Percentiles rank a stretch among this genome's conserved stretches.
phyloP scores from a whole-genome alignment of 2,329 filamentous ascomycete species.

The Exophiala lecanii-corni region DNA sequence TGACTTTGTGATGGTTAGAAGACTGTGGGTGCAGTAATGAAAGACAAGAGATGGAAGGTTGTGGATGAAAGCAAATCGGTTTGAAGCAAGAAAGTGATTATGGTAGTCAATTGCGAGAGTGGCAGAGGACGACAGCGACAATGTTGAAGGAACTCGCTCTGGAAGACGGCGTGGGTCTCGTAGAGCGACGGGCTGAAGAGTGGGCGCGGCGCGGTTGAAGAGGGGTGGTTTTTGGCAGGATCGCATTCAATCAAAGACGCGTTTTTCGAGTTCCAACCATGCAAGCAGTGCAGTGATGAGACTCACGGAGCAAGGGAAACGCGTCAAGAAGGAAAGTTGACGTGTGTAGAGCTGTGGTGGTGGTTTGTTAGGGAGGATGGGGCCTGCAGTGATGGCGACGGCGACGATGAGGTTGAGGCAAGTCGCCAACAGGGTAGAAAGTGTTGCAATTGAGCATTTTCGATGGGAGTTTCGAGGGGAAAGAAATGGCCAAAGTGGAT shows the following conservation, averaged over 20 bases:
- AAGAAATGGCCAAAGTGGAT: slow-evolving; percentile 12
- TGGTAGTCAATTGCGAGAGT: too few relatives aligned
- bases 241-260: slow-evolving; percentile 17
- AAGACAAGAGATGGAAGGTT: slow-evolving; percentile 25
- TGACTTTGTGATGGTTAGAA: too few relatives aligned
- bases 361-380: slow-evolving; percentile 37
- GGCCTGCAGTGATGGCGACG: slow-evolving; percentile 20
- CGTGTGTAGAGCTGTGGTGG: slow-evolving; percentile 18
- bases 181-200: too few relatives aligned
- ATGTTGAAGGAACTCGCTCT: background rate
- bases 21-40: too few relatives aligned
- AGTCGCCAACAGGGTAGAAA: slow-evolving; percentile 15
- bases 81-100: too few relatives aligned
- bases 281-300: background rate
- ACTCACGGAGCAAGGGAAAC: slow-evolving; percentile 17
- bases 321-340: slow-evolving; percentile 13
- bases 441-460: slow-evolving; percentile 23
- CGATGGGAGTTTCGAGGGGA: slow-evolving; percentile 21
- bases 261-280: slow-evolving; percentile 11
- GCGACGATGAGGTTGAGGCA: slow-evolving; percentile 24
- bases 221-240: too few relatives aligned
- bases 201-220: too few relatives aligned
- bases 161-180: too few relatives aligned
- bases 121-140: background rate
- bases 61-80: too few relatives aligned